These are phyloP conservation scores for Prosopis cineraria DNA, from an alignment of 306 rosid species.

Conservation along the genomic window DNA sequence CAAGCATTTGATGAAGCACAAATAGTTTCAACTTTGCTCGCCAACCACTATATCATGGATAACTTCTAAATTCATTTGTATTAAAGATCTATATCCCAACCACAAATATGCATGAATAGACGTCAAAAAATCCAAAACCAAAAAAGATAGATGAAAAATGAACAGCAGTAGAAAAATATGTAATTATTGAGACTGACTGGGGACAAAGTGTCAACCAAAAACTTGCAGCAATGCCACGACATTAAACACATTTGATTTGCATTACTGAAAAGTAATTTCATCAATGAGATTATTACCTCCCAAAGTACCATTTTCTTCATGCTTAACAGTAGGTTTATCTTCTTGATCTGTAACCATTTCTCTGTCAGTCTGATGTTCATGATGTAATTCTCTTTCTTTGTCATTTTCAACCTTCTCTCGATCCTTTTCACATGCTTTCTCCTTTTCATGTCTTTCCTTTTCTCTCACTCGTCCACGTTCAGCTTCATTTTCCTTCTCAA, in stretches of 20 bases:
- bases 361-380: not conserved
- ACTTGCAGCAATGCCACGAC: not conserved
- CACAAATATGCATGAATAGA: constrained; percentile 16
- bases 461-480: constrained; percentile 69
- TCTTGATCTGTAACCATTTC: constrained; percentile 30
- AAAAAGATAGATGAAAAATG: not conserved
- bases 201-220: not conserved
- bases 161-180: not conserved
- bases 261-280: constrained; percentile 5
- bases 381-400: constrained; percentile 60
- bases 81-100: constrained; percentile 24
- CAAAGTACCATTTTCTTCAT: constrained; percentile 23
- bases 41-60: constrained; percentile 5
- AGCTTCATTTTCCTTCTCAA: constrained; percentile 68
- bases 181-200: not conserved
- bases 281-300: not conserved
- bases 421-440: constrained; percentile 64
- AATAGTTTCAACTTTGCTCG: not conserved
- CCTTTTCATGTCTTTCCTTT: constrained; percentile 71
- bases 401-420: constrained; percentile 64
- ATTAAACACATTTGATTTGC: constrained; percentile 27
- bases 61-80: not conserved
- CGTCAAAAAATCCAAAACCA: not conserved
- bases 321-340: constrained; percentile 23
- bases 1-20: not conserved